Conservation (phyloP, 2,329 filamentous ascomycete species). For the Talaromyces sp. region DNA sequence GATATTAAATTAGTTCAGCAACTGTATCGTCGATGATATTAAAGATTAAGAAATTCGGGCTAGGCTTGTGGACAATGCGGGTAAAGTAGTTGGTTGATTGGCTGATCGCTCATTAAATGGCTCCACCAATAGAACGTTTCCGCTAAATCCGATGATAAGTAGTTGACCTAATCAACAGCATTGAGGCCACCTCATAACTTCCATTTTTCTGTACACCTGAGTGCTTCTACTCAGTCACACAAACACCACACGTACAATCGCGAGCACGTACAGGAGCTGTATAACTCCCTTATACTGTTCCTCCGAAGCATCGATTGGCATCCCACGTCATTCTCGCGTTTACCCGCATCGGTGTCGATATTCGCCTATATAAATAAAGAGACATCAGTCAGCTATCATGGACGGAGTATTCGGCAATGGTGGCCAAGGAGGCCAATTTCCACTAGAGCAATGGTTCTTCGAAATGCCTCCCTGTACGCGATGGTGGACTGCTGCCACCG, state of each 20-base stretch:
- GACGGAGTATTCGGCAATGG: conserved; percentile 45
- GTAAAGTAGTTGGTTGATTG: neutral
- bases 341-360: neutral
- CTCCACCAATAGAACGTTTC: conserved; percentile 1
- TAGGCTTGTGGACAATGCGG: neutral
- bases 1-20: neutral
- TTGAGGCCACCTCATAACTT: conserved; percentile 6
- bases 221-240: neutral
- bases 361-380: neutral
- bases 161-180: neutral
- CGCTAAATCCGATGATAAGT: neutral
- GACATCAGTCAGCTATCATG: conserved; percentile 26
- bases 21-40: neutral
- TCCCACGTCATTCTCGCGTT: conserved; percentile 5
- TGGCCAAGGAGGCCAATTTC: conserved; percentile 58
- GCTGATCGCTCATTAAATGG: neutral
- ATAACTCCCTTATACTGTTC: too few relatives aligned
- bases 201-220: neutral
- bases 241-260: neutral
- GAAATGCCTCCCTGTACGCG: conserved; percentile 96
- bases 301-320: neutral
- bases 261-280: neutral
- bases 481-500: conserved; percentile 93
- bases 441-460: conserved; percentile 96
- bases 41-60: neutral